Evolutionary conservation across 768 basidiomycete genomes (phyloP), one percentile per base, ranked within the genome.

Genomic region (Boletus tylopilopsis): DNA sequence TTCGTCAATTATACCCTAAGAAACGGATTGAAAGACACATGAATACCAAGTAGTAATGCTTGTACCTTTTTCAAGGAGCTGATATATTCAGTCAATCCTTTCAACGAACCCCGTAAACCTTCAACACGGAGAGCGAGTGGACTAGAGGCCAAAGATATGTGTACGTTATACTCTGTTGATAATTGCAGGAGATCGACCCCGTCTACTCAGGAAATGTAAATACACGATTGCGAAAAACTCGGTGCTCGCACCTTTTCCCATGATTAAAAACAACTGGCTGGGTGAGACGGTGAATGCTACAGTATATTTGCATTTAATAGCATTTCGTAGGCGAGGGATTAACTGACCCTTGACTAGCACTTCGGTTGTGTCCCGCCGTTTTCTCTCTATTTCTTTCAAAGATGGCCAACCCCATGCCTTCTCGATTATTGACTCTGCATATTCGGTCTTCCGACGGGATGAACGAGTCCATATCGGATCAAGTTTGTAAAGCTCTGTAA

Each of bases 361-460:
- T 61, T 82, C 79, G 15, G 73, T 81, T 63, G 67, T 68, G 42
- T 81, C 80, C 39, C 71, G 71, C 58, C 70, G 72, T 45, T 74
- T 67, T 58, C 74, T 76, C 58, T 77, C 72, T 6, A 85, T 70
- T 25, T 76, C 73, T 38, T 71, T 66, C 46, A 86, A 61, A 23
- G 82, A 78, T 6, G 82, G 80, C 85, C 85, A 89, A 23, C 71
- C 71, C 88, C 88, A 91, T 48, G 73, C 69, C 50, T 76, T 68
- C 62, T 87, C 81, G 23, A 90, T 74, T 52, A 89, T 80, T 41
- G 72, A 68, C 38, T 71, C 71, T 34, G 76, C 78, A 56, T 66
- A 70, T 32, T 70, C 59, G 49, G 64, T 58, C 57, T 78, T 80
- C 37, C 63, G 72, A 42, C 64, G 61, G 37, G 59, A 67, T 5